Conservation (phyloP, 306 rosid species). For the Rosa persica region DNA sequence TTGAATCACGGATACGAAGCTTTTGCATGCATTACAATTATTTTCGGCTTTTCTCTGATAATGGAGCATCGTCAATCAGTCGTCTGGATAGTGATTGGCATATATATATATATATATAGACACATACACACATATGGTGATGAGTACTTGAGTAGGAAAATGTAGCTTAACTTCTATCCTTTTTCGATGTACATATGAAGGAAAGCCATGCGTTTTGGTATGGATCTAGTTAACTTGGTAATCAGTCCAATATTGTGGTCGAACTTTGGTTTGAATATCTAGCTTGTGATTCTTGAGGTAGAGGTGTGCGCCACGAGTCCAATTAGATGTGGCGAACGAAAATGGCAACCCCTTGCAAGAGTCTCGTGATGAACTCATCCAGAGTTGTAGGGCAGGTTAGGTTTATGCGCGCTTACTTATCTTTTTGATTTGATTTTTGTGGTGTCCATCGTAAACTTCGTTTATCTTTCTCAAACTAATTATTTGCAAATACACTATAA, state of each 20-base stretch:
- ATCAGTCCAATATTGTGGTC: not conserved
- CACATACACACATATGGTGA: too few species aligned
- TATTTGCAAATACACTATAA: too few species aligned
- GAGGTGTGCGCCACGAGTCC: not conserved
- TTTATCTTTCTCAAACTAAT: not conserved
- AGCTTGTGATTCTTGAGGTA: not conserved
- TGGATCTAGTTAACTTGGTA: not conserved
- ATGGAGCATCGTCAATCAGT: not conserved
- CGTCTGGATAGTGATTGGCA: not conserved
- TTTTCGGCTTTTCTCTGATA: not conserved
- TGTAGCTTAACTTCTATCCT: not conserved
- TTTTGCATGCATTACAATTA: too few species aligned
- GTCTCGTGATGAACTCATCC: slow-evolving; percentile 5
- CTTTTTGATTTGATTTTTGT: not conserved
- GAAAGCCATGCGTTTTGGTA: not conserved
- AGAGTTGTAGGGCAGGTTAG: not conserved
- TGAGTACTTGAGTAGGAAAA: not conserved
- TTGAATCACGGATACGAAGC: not conserved
- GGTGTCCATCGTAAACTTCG: not conserved
- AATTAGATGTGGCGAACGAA: not conserved
- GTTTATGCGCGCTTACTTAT: not conserved
- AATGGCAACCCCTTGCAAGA: not conserved
- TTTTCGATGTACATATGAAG: not conserved
- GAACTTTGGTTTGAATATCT: not conserved
- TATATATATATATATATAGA: too few species aligned